Conservation (phyloP, 2,329 filamentous ascomycete species). For the Penicillium oxalicum region DNA sequence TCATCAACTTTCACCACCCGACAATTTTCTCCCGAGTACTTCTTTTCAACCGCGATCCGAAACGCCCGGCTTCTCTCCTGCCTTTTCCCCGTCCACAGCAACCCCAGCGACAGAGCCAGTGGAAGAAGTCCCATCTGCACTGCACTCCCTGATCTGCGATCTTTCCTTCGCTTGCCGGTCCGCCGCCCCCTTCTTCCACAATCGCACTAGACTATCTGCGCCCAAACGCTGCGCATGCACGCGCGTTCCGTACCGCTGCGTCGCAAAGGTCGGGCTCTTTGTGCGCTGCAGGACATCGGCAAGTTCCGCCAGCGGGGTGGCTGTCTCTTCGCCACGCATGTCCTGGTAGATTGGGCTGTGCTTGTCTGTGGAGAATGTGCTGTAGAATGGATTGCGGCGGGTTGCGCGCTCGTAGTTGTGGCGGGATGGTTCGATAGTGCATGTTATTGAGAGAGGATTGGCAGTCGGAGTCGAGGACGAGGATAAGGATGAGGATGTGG, state of each 20-base stretch:
- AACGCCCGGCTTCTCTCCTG: neutral
- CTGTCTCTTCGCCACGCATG: conserved; percentile 18
- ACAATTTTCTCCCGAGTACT: neutral
- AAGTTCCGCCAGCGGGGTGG: conserved; percentile 24
- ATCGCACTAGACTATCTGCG: conserved; percentile 20
- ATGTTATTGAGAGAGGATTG: conserved; percentile 13
- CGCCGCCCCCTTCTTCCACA: conserved; percentile 17
- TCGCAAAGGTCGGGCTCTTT: conserved; percentile 15
- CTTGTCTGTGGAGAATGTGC: conserved; percentile 20
- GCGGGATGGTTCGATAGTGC: conserved; percentile 22
- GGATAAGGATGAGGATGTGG: neutral
- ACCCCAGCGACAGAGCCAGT: neutral
- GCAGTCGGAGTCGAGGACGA: neutral
- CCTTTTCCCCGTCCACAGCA: neutral
- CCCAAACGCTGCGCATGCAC: conserved; percentile 21
- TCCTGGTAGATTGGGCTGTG: conserved; percentile 24
- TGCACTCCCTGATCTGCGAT: neutral
- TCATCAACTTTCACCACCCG: neutral
- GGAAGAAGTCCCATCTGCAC: too few relatives aligned
- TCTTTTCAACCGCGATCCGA: neutral
- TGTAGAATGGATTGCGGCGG: conserved; percentile 30
- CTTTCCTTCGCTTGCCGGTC: neutral
- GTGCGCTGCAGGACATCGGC: conserved; percentile 27
- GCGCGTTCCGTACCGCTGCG: conserved; percentile 16
- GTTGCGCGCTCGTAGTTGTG: conserved; percentile 27